Evolutionary conservation across 2,329 filamentous ascomycete genomes (phyloP), one percentile per base, ranked within the genome.

Genomic region (Hirsutella thompsonii): DNA sequence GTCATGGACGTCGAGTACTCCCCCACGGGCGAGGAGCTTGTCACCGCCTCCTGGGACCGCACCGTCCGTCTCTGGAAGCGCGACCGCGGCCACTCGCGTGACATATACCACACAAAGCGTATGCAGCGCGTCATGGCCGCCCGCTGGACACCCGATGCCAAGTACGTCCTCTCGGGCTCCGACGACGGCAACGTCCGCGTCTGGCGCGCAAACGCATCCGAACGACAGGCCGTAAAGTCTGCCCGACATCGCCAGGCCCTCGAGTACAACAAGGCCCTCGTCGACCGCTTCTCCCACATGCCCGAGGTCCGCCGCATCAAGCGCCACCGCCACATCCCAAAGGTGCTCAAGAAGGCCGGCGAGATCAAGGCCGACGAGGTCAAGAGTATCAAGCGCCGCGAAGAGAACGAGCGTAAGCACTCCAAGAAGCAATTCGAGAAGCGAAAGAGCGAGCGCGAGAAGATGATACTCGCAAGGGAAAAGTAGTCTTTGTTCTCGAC

Each of bases 1-100:
- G 89, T 95, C 20, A 95, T 95, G 86, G 89, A 94, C 59, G 82
- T 98, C 33, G 87, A 95, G 55, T 98, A 90, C 63, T 89, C 82
- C 38, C 90, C 92, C 1, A 96, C 92, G 0, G 92, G 92, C 44
- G 83, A 95, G 59, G 89, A 95, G 59, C 75, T 98, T 36, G 87
- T 96, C 18, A 86, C 82, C 13, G 92, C 86, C 5, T 88, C 83
- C 1, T 93, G 92, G 64, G 47, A 87, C 74, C 79, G 88, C 46
- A 94, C 87, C 4, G 71, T 98, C 40, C 79, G 92, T 39, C 67
- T 96, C 38, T 96, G 88, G 84, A 78, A 78, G 57, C 75, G 84
- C 42, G 76, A 81, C 48, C 69, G 81, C 46, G 90, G 90, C 20
- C 86, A 92, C 62, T 89, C 84, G 13, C 75, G 89, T 51, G 92